Evolutionary conservation across 768 basidiomycete genomes (phyloP), one percentile per base, ranked within the genome.

Genomic region (Rhodotorula diobovata): DNA sequence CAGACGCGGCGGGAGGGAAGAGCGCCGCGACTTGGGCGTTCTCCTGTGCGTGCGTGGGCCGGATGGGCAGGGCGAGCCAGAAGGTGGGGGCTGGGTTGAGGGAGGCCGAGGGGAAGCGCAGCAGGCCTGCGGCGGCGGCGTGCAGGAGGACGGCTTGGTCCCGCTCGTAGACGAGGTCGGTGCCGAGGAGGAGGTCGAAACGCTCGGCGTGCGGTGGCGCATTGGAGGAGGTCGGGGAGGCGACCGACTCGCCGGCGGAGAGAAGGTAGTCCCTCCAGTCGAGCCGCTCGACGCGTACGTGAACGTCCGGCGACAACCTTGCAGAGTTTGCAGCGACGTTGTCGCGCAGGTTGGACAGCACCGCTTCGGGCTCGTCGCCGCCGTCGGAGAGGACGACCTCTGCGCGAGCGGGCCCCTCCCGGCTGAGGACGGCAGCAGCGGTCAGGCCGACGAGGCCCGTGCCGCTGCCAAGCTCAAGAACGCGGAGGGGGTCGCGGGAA

Each of bases 401-500:
- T 14, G 70, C 58, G 41, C 70, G 67, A 15, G 51, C 34, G 21
- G 53, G 14, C 61, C 63, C 58, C 53, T 68, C 74, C 60, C 12
- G 66, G 15, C 66, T 76, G 16, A 86, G 78, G 6, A 87, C 76
- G 75, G 85, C 86, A 2, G 86, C 85, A 2, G 84, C 81, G 20
- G 85, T 83, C 72, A 93, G 87, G 73, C 89, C 89, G n/a, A 92
- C 83, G 65, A 92, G 81, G 9, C 91, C 91, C 0, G 91, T 93
- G 7, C 91, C 91, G 1, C 90, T 89, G 11, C 91, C 90, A n/a
- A 93, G 84, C 79, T 93, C 90, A 54, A 93, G 83, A 21, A 92
- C 77, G 5, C 86, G 81, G 3, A 85, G 62, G 20, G 72, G 66
- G 37, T 2, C 77, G 6, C 86, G 81, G 5, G 85, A 62, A 21